Base-by-base conservation (phyloP, 306 rosid species). In the Prunus armeniaca region DNA sequence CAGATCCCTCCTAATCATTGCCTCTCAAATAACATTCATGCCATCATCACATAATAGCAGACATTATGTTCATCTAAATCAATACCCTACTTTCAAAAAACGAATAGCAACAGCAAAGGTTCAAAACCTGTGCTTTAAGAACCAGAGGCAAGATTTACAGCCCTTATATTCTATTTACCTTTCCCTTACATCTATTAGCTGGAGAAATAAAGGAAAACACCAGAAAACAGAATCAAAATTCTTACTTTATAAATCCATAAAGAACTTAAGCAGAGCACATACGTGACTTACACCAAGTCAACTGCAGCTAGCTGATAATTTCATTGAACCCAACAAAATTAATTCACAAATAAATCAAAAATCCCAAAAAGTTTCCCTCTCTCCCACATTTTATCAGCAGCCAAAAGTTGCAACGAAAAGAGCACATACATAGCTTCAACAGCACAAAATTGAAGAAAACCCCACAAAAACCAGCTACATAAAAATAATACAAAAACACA, bases 341-440 rank as follows among this genome's bases (percentile, higher is more conserved):
- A 46, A 6, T 13, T 12, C 25, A 18, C 22, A 71, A 14, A 22
- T 67, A 32, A 50, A 49, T 8, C 13, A 34, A 49, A 74, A 30
- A 34, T n/a, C 54, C n/a, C 27, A 51, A 75, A 51, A 54, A 24
- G 20, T 1, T 71, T 61, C 25, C 55, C 50, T 5, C 51, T 34
- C 25, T 38, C 72, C 65, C 69, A 69, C 64, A 49, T 69, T 77
- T 69, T 41, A 18, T 57, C 80, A 68, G 68, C 50, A 58, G 25
- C 54, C 65, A 54, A 75, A 49, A 22, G 41, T 3, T 0, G 14
- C 49, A 28, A 56, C 1, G 54, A 49, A 49, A 12, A 13, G 54
- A 49, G 18, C 54, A 49, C 54, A 49, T 6, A 6, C 24, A 65
- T 13, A 74, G 24, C 67, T 38, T 22, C 67, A 55, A 27, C 20